Evolutionary conservation across 1,284 basidiomycete species (phyloP), one percentile per base, ranked within the genome.

Genomic region (Trichosporon sp.): DNA sequence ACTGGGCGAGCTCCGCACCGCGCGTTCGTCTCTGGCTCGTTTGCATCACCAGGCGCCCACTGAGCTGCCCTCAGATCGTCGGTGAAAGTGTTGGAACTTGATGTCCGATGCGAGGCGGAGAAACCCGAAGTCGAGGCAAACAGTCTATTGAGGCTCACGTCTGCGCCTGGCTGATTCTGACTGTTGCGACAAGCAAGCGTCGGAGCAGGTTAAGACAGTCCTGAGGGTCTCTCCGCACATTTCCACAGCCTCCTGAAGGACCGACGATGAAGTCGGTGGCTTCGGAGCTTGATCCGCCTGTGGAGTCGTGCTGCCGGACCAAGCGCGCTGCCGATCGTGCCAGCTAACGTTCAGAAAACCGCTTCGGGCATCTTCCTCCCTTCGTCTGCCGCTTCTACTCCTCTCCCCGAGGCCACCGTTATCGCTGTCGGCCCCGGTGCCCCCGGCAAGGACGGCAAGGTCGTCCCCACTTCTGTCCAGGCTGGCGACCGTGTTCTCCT

Each of bases 361-460:
- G 91, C 94, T 14, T 86, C 91, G 38, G 96, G 96, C 66, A 90
- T 99, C 84, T 96, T 96, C 90, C 88, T 99, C 69, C 96, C 96
- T 26, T 91, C 92, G 11, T 92, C 93, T 7, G 89, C 91, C 1
- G 94, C 93, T 64, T 89, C 84, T 75, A 89, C 85, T 75, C 94
- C 95, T 31, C 89, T 98, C 7, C 96, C 96, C 2, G 96, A 98
- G 85, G 96, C 95, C 4, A 96, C 93, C 68, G 96, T 98, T 80
- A 92, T 98, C 83, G 93, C 96, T 54, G 91, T 94, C 70, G 96
- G 96, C 68, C 96, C 96, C 63, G 96, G 96, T 65, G 92, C 92
- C 35, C 90, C 90, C 37, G 90, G 92, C 87, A 93, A 94, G 86
- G 89, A 94, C 5, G 96, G 96, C 64, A 85, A 88, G 46, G 72